phyloP scores from a whole-genome alignment of 2,329 filamentous ascomycete genomes.

The Diaporthe caulivora region DNA sequence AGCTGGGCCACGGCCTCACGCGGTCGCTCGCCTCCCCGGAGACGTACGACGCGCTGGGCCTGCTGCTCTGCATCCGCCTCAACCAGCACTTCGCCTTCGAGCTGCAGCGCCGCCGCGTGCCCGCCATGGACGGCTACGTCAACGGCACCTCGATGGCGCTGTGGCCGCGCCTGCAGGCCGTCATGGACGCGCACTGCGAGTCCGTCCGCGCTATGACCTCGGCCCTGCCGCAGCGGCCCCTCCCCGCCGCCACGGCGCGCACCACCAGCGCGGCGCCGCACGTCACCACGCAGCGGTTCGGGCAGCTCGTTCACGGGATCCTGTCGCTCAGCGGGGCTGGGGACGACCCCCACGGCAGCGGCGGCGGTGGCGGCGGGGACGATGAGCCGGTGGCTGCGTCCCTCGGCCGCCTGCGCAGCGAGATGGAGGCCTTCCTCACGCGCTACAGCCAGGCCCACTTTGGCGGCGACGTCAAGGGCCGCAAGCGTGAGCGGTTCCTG shows the following conservation, averaged over 20 bases:
- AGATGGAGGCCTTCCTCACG: conserved; percentile 86
- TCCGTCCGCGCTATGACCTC: conserved; percentile 77
- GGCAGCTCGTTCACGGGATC: conserved; percentile 89
- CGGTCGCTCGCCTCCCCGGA: conserved; percentile 77
- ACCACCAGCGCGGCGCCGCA: conserved; percentile 86
- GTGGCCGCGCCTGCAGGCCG: conserved; percentile 94
- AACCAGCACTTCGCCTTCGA: conserved; percentile 97
- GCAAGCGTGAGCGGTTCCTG: conserved; percentile 88
- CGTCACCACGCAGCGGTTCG: conserved; percentile 93
- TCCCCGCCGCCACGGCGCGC: conserved; percentile 60
- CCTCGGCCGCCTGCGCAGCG: conserved; percentile 79
- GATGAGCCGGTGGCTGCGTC: conserved; percentile 92
- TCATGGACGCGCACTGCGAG: conserved; percentile 94
- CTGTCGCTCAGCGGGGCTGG: conserved; percentile 82
- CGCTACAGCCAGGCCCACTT: conserved; percentile 79
- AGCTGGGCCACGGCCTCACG: conserved; percentile 82
- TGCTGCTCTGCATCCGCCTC: conserved; percentile 90
- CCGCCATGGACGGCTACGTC: conserved; percentile 89
- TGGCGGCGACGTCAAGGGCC: conserved; percentile 70
- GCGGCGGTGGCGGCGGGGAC: conserved; percentile 78
- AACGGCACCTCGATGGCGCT: conserved; percentile 96
- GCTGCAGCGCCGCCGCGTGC: conserved; percentile 90
- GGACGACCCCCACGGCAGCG: conserved; percentile 77
- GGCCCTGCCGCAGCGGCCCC: conserved; percentile 61
- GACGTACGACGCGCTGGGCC: conserved; percentile 85